A percentile compares a stretch with the other conserved stretches of the same genome.
Evolutionary conservation across 139 green algal species (phyloP).

Genomic region (Dunaliella sp.): DNA sequence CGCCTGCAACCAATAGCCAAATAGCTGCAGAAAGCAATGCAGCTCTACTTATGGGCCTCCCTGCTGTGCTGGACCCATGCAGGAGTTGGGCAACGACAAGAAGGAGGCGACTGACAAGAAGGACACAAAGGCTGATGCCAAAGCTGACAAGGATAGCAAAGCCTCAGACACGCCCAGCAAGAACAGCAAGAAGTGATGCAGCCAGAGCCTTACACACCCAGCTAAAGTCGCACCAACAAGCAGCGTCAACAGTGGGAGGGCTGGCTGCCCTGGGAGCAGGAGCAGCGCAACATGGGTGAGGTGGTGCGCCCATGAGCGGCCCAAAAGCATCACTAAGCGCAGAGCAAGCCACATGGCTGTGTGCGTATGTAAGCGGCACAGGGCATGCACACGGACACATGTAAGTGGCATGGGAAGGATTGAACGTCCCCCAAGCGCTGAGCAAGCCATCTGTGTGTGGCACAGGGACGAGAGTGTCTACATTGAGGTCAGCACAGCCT

Average conservation of each 20-base stretch:
- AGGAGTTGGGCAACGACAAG: not conserved
- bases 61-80: not conserved
- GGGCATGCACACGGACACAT: too few relatives aligned
- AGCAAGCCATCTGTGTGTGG: too few relatives aligned
- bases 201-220: not conserved
- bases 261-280: too few relatives aligned
- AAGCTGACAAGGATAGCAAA: not conserved
- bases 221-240: not conserved
- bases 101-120: conserved; percentile 2
- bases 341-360: not conserved
- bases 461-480: too few relatives aligned
- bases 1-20: not conserved
- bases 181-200: not conserved
- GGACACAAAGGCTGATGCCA: not conserved
- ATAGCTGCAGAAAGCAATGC: not conserved
- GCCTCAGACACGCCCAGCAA: not conserved
- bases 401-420: too few relatives aligned
- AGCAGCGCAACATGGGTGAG: not conserved
- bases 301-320: not conserved
- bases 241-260: not conserved
- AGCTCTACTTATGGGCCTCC: not conserved
- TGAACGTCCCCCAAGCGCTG: too few relatives aligned
- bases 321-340: not conserved
- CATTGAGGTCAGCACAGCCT: too few relatives aligned
- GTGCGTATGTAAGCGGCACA: too few relatives aligned